A percentile compares a stretch with the other conserved stretches of the same genome.
Evolutionary conservation across 2,329 filamentous ascomycete species (phyloP).

Genomic region (Teratosphaeria epicoccoides): DNA sequence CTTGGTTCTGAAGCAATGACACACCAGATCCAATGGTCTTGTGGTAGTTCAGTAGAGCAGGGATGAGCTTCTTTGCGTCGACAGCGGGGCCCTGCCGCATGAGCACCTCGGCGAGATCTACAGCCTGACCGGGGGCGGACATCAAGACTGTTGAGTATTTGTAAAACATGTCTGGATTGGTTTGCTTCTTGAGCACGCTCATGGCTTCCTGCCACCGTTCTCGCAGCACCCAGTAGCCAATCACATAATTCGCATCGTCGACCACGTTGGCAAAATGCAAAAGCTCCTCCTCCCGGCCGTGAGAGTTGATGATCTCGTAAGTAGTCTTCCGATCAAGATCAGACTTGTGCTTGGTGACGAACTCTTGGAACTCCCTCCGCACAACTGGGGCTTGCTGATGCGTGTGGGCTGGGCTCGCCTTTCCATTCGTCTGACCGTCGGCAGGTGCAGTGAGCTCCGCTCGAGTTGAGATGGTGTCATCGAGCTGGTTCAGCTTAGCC

Average conservation of each 20-base stretch:
- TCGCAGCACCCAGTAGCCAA: constrained; percentile 94
- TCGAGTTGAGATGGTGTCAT: constrained; percentile 85
- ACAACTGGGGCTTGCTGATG: constrained; percentile 60
- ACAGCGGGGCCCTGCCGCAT: constrained; percentile 75
- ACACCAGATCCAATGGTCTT: constrained; percentile 52
- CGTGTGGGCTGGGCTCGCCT: constrained; percentile 43
- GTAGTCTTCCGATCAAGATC: constrained; percentile 86
- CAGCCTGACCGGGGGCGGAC: constrained; percentile 57
- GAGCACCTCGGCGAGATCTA: constrained; percentile 84
- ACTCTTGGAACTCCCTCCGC: constrained; percentile 75
- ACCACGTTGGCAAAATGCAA: constrained; percentile 81
- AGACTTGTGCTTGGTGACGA: constrained; percentile 70
- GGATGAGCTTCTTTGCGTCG: constrained; percentile 78
- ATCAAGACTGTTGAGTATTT: constrained; percentile 95
- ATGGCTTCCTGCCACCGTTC: constrained; percentile 85
- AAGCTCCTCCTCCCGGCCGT: constrained; percentile 86
- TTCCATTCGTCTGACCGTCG: constrained; percentile 1
- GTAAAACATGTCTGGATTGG: constrained; percentile 86
- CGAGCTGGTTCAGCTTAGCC: constrained; percentile 87
- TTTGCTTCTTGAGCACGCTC: constrained; percentile 83
- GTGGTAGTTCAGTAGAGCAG: constrained; percentile 89
- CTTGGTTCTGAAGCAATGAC: constrained; percentile 66
- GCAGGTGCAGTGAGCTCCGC: constrained; percentile 57
- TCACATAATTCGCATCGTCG: constrained; percentile 86
- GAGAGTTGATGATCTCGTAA: constrained; percentile 92